Base-by-base conservation (phyloP, 495 filamentous ascomycete species). In the Pyrenopolyporus hunteri region DNA sequence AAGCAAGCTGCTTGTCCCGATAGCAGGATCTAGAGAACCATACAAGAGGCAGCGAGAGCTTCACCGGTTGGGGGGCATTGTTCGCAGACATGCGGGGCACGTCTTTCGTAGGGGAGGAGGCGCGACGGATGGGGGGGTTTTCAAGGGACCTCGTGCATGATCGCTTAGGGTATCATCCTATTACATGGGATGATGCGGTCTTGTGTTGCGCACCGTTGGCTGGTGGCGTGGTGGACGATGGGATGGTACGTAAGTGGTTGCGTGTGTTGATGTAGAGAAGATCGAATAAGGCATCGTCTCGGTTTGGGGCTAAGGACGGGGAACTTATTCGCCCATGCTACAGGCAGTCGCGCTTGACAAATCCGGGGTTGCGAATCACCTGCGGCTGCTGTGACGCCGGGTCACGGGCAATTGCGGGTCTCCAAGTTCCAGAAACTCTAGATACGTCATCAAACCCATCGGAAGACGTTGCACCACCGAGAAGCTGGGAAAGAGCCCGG, bases 41-140 rank as follows among this genome's bases (percentile, higher is more conserved):
- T 82, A 93, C 92, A 61, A 98, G 81, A 47, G 94, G 93, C 63
- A 98, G 80, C 31, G 94, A 97, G 59, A 98, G 81, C 82, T 94
- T 96, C 75, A 97, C 91, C 59, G 90, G 88, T 71, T 82, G 80
- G 39, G 82, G 75, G 72, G 79, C 82, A 69, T 79, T 73, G 58
- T 76, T 81, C 74, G 83, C 78, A 63, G 81, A 80, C 73, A 75
- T 75, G 66, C 69, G 69, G 71, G 71, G 69, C 69, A 55, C 64
- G 60, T 66, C 68, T 54, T 47, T 39, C 48, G 4, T 17, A 31
- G 43, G 52, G 54, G 40, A 56, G 53, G 58, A 48, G 26, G 23
- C 47, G 51, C 29, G 59, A 52, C 26, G 32, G 48, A 29, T 35
- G 39, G 14, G 31, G 35, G n/a, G n/a, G n/a, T n/a, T n/a, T 39